Percentiles rank a stretch among this genome's conserved stretches.
Evolutionary conservation across 1,284 basidiomycete genomes (phyloP).

Genomic region (Coniferiporia weirii): DNA sequence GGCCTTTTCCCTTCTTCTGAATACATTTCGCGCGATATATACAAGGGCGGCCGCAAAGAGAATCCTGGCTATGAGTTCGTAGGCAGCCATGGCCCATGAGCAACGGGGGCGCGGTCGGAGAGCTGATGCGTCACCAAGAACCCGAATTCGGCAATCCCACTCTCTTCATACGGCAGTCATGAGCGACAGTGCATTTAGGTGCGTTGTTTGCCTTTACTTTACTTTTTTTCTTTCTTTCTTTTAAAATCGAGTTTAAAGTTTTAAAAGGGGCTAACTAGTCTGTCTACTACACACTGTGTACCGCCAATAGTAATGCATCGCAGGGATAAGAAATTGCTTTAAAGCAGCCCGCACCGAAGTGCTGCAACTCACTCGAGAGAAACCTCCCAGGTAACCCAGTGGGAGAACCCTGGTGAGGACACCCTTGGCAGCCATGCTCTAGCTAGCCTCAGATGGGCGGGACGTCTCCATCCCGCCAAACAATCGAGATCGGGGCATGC

Average conservation of each 20-base stretch:
- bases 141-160: too few species aligned
- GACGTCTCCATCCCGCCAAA: not conserved
- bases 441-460: not conserved
- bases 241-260: not conserved
- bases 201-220: too few species aligned
- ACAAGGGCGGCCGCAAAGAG: not conserved
- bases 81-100: not conserved
- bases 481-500: not conserved
- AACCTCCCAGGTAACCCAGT: not conserved
- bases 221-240: not conserved
- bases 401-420: not conserved
- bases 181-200: too few species aligned
- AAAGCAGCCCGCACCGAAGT: not conserved
- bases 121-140: too few species aligned
- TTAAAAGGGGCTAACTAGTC: not conserved
- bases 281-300: not conserved
- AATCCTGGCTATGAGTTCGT: not conserved
- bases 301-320: not conserved
- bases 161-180: too few species aligned
- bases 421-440: not conserved
- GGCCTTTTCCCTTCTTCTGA: constrained; percentile 11
- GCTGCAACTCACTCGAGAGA: not conserved
- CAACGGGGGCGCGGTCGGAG: too few species aligned
- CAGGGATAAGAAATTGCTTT: not conserved
- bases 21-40: constrained; percentile 8